phyloP scores from a whole-genome alignment of 768 basidiomycete species.

The Chalciporus sphaerocephalus region DNA sequence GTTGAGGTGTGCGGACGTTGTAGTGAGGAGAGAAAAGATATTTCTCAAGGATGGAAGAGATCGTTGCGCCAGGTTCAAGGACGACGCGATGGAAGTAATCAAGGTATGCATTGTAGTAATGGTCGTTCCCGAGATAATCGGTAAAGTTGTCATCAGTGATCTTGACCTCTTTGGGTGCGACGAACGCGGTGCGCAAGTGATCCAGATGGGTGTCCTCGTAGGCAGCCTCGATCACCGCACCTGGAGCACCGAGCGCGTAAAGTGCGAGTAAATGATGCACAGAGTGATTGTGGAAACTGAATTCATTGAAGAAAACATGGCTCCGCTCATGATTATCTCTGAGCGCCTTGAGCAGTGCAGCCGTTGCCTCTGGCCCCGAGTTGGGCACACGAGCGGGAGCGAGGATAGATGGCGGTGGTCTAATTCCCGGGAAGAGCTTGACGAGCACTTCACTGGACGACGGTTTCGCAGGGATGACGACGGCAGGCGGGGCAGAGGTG shows the following conservation, averaged over 20 bases:
- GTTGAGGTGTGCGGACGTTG: slow-evolving; percentile 37
- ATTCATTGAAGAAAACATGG: slow-evolving; percentile 52
- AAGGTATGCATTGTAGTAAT: slow-evolving; percentile 32
- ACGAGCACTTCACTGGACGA: slow-evolving; percentile 23
- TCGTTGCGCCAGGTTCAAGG: slow-evolving; percentile 25
- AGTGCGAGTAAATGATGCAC: slow-evolving; percentile 55
- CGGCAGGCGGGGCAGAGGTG: slow-evolving; percentile 26
- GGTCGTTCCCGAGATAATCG: slow-evolving; percentile 29
- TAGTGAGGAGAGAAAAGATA: slow-evolving; percentile 53
- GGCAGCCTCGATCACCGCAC: slow-evolving; percentile 37
- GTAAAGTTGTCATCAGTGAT: slow-evolving; percentile 25
- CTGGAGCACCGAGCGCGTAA: slow-evolving; percentile 56
- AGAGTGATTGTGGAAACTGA: slow-evolving; percentile 42
- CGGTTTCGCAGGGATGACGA: slow-evolving; percentile 15
- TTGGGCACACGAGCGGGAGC: slow-evolving; percentile 37
- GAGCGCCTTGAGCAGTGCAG: slow-evolving; percentile 37
- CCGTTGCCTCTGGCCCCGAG: slow-evolving; percentile 36
- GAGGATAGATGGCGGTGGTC: slow-evolving; percentile 31
- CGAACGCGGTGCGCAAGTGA: slow-evolving; percentile 35
- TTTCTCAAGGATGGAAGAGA: slow-evolving; percentile 48
- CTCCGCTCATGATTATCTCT: slow-evolving; percentile 50
- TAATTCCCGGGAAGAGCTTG: slow-evolving; percentile 31
- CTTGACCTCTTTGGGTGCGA: slow-evolving; percentile 18
- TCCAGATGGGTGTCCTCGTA: slow-evolving; percentile 38
- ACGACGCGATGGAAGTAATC: slow-evolving; percentile 30